phyloP scores from a whole-genome alignment of 2,329 filamentous ascomycete species.

The Clonostachys byssicola region DNA sequence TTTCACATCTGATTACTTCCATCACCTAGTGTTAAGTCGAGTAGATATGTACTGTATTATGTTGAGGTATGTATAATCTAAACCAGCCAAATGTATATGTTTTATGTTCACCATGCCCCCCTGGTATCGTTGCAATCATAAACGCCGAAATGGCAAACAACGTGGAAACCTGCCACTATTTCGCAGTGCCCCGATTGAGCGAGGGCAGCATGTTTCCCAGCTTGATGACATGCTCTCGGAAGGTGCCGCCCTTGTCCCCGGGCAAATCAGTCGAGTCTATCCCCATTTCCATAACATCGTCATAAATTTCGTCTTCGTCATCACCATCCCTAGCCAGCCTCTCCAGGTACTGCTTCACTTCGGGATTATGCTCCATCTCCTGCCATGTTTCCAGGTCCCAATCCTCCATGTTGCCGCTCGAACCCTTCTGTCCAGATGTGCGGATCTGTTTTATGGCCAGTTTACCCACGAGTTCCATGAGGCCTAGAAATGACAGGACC shows the following conservation, averaged over 20 bases:
- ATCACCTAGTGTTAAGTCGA: too few species aligned
- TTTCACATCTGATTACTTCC: too few species aligned
- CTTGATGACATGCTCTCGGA: background rate
- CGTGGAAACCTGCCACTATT: too few species aligned
- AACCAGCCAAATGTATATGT: too few species aligned
- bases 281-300: background rate
- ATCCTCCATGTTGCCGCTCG: conserved; percentile 4
- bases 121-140: too few species aligned
- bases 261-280: too few species aligned
- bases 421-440: conserved; percentile 18
- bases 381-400: conserved; percentile 50
- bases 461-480: conserved; percentile 62
- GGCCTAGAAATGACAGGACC: conserved; percentile 53
- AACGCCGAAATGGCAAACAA: too few species aligned
- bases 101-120: too few species aligned
- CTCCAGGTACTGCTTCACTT: conserved; percentile 33
- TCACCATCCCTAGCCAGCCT: conserved; percentile 28
- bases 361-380: conserved; percentile 49
- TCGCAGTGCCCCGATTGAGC: too few species aligned
- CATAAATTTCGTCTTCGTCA: conserved; percentile 5
- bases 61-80: too few species aligned
- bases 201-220: background rate
- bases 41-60: too few species aligned
- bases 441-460: conserved; percentile 39
- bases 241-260: too few species aligned